Percentiles rank a stretch among this genome's conserved stretches.
Evolutionary conservation across 2,329 filamentous ascomycete species (phyloP).

Genomic region (Trichoderma koningiopsis): DNA sequence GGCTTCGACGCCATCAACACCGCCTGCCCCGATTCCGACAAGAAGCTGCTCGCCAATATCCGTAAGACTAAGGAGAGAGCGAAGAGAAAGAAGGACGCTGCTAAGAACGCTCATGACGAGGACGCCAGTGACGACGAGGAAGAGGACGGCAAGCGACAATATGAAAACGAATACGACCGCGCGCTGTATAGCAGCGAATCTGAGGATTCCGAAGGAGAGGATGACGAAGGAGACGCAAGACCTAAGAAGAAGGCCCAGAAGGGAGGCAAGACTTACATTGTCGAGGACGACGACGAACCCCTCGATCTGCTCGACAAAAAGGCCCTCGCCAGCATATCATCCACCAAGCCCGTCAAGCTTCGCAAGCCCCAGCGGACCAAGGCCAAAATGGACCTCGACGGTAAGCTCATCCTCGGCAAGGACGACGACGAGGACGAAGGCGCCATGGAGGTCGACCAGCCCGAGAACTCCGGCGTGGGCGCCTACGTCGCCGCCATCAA

Average conservation of each 20-base stretch:
- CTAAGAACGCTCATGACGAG: slow-evolving; percentile 59
- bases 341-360: slow-evolving; percentile 74
- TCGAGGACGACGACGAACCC: slow-evolving; percentile 92
- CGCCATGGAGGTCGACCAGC: slow-evolving; percentile 66
- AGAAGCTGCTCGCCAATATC: slow-evolving; percentile 90
- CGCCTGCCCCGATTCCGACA: slow-evolving; percentile 80
- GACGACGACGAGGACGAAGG: slow-evolving; percentile 52
- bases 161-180: slow-evolving; percentile 92
- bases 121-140: slow-evolving; percentile 57
- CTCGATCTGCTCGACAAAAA: slow-evolving; percentile 89
- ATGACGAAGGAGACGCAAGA: slow-evolving; percentile 56
- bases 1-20: slow-evolving; percentile 79
- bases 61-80: slow-evolving; percentile 90
- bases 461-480: slow-evolving; percentile 60
- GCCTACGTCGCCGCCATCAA: slow-evolving; percentile 72
- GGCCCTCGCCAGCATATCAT: slow-evolving; percentile 89
- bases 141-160: slow-evolving; percentile 57
- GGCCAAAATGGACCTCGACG: slow-evolving; percentile 72
- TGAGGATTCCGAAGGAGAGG: slow-evolving; percentile 54
- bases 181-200: slow-evolving; percentile 86
- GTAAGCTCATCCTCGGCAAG: slow-evolving; percentile 75
- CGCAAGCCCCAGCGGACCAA: slow-evolving; percentile 60
- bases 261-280: slow-evolving; percentile 77
- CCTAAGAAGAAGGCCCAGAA: slow-evolving; percentile 56
- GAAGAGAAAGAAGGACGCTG: slow-evolving; percentile 82